Evolutionary conservation across 176 grass and related monocot species (phyloP).

Genomic region (Elymus sibiricus): DNA sequence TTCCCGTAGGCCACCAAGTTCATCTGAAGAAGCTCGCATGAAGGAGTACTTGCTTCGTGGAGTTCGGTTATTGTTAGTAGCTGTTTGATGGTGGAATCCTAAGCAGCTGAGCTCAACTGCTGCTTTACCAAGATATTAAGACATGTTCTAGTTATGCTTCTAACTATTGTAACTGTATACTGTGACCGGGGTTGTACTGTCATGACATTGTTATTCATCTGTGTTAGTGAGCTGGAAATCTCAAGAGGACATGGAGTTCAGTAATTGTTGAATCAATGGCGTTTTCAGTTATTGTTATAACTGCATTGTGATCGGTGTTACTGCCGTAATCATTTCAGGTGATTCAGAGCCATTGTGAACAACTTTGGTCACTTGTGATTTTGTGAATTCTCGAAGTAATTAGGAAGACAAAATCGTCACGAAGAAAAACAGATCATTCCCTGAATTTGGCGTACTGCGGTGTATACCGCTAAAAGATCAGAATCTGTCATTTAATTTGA

Average conservation of each 20-base stretch:
- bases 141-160: neutral
- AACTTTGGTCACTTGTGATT: too few relatives aligned
- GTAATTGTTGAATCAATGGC: too few relatives aligned
- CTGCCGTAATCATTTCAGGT: too few relatives aligned
- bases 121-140: conserved; percentile 11
- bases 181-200: neutral
- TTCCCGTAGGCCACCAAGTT: conserved; percentile 39
- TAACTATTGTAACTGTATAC: conserved; percentile 22
- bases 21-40: conserved; percentile 21
- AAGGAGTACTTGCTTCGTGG: conserved; percentile 54
- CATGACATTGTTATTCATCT: neutral
- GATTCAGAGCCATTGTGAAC: too few relatives aligned
- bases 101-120: conserved; percentile 33
- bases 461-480: too few relatives aligned
- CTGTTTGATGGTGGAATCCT: conserved; percentile 5
- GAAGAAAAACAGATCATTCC: too few relatives aligned
- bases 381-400: too few relatives aligned
- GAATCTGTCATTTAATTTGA: too few relatives aligned
- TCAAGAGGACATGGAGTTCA: neutral
- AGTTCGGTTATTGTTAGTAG: neutral
- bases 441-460: too few relatives aligned
- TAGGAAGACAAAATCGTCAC: too few relatives aligned
- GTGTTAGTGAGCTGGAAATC: neutral
- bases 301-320: too few relatives aligned
- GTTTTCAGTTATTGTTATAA: too few relatives aligned